A percentile compares a stretch with the other conserved stretches of the same genome.
These are phyloP conservation scores for Ramaria rubella DNA, from an alignment of 768 basidiomycete species.

Conservation along the genomic window DNA sequence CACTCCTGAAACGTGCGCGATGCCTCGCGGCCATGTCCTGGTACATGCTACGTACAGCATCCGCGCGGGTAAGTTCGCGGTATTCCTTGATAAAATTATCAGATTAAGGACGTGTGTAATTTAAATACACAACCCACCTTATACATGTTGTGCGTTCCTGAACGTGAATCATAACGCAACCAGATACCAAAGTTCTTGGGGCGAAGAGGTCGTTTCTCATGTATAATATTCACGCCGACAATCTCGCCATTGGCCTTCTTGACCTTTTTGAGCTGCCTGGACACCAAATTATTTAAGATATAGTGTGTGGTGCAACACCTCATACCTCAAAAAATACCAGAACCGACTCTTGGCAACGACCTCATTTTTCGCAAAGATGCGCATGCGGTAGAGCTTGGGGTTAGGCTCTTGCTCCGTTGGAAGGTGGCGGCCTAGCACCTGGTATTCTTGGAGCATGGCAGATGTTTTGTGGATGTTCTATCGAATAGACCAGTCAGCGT, in stretches of 20 bases:
- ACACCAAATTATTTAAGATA: not conserved
- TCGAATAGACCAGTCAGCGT: not conserved
- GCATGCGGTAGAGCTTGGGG: constrained; percentile 99
- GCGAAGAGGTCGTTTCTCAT: constrained; percentile 95
- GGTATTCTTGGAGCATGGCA: constrained; percentile 76
- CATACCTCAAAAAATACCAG: constrained; percentile 97
- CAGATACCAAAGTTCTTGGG: constrained; percentile 99
- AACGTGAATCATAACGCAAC: constrained; percentile 99
- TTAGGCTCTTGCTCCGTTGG: constrained; percentile 89
- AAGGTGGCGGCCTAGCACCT: constrained; percentile 95
- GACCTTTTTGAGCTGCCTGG: constrained; percentile 93
- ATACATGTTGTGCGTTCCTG: constrained; percentile 99
- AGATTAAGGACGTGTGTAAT: not conserved
- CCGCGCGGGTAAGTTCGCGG: constrained; percentile 90
- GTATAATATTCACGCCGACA: constrained; percentile 95
- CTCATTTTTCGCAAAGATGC: constrained; percentile 97
- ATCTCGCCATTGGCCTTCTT: constrained; percentile 99
- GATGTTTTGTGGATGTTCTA: not conserved
- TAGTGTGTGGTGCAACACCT: not conserved
- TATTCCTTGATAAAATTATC: constrained; percentile 49
- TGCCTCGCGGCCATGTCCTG: constrained; percentile 99
- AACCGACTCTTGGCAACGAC: constrained; percentile 99
- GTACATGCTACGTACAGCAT: constrained; percentile 94
- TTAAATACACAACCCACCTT: constrained; percentile 34
- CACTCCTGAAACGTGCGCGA: constrained; percentile 98